Percentiles rank a stretch among this genome's conserved stretches.
Conservation (phyloP, 371 early-diverging fungal genomes). For the Mucor lusitanicus region DNA sequence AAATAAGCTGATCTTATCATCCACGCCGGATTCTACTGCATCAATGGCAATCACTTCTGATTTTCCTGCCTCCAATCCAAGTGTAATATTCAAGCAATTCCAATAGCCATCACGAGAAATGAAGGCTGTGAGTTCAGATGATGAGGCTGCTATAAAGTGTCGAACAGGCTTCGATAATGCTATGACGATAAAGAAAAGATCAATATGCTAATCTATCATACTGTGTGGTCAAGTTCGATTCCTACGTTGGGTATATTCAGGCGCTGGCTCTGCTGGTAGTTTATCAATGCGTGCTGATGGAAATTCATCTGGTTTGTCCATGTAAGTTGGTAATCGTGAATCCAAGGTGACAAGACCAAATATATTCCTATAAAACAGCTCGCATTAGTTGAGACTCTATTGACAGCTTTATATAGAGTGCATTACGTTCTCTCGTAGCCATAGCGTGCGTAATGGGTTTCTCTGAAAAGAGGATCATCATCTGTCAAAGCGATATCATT, state of each 20-base stretch:
- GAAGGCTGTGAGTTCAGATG: constrained; percentile 46
- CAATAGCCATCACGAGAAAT: constrained; percentile 52
- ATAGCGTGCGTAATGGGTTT: constrained; percentile 54
- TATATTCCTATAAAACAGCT: constrained; percentile 36
- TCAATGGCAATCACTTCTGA: constrained; percentile 49
- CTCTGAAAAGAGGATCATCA: constrained; percentile 42
- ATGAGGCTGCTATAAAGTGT: constrained; percentile 46
- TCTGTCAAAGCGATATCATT: constrained; percentile 14
- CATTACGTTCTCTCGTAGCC: constrained; percentile 51
- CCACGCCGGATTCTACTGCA: constrained; percentile 32
- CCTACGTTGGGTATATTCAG: constrained; percentile 27
- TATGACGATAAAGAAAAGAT: background rate
- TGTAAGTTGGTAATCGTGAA: constrained; percentile 40
- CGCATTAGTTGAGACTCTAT: background rate
- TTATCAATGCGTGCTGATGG: constrained; percentile 46
- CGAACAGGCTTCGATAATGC: constrained; percentile 28
- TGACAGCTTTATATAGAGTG: background rate
- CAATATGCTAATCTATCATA: background rate
- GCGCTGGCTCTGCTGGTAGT: constrained; percentile 19
- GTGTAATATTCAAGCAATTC: constrained; percentile 39
- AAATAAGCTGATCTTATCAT: constrained; percentile 20
- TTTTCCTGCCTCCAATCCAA: constrained; percentile 42
- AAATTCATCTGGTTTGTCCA: constrained; percentile 43
- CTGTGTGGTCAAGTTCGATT: background rate
- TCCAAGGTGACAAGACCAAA: constrained; percentile 42